Conservation (phyloP, 768 basidiomycete genomes). For the Strobilomyces dryophilus region DNA sequence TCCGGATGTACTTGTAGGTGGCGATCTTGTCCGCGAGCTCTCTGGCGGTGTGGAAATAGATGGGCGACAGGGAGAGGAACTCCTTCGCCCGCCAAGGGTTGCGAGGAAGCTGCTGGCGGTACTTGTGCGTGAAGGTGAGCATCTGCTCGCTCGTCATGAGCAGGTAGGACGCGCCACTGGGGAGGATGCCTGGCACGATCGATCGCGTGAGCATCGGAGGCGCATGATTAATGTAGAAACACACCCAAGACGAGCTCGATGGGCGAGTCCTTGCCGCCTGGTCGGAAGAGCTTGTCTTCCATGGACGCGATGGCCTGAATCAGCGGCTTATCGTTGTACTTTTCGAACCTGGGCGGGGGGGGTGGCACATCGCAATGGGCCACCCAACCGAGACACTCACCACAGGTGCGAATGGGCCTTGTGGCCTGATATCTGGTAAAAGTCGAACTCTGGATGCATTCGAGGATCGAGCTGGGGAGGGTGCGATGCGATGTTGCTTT, state of each 20-base stretch:
- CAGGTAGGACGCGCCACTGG: constrained; percentile 42
- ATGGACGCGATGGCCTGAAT: constrained; percentile 14
- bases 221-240: not conserved
- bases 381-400: constrained; percentile 4
- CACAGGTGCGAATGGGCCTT: constrained; percentile 29
- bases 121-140: constrained; percentile 17
- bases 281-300: constrained; percentile 29
- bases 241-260: constrained; percentile 45
- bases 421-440: constrained; percentile 27
- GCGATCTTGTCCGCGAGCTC: constrained; percentile 38
- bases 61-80: constrained; percentile 47
- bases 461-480: too few species aligned
- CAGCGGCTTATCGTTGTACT: constrained; percentile 34
- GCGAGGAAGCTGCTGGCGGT: constrained; percentile 15
- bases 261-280: constrained; percentile 20
- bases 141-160: constrained; percentile 36
- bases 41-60: constrained; percentile 32
- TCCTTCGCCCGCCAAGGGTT: constrained; percentile 14
- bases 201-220: not conserved
- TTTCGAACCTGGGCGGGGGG: constrained; percentile 21
- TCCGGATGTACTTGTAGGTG: constrained; percentile 34
- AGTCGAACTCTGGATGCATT: constrained; percentile 1
- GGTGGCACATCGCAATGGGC: not conserved
- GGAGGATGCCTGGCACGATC: constrained; percentile 37
- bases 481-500: too few species aligned